Evolutionary conservation across 2,329 filamentous ascomycete species (phyloP), one percentile per base, ranked within the genome.

Genomic region (Claviceps sp.): DNA sequence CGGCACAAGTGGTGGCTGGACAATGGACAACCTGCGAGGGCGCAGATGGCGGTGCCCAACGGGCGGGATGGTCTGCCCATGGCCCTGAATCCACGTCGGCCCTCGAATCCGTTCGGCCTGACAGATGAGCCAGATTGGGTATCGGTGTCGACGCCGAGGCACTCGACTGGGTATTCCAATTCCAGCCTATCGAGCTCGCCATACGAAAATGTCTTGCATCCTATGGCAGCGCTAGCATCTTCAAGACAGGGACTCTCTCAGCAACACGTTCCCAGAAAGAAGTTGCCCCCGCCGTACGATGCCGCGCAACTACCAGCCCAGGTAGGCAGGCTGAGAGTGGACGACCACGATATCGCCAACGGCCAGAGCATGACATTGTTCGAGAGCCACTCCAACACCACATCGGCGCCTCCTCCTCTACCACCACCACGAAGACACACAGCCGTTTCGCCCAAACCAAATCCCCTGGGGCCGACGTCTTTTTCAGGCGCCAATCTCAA

Each of bases 41-140:
- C 89, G 5, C 76, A 77, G 16, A 71, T 94, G 40, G 73, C 76
- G 54, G 80, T 87, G 8, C 86, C 89, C 1, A 71, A 66, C 42
- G 65, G 69, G 7, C 63, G 68, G 48, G 70, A 71, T 48, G 69
- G 74, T 3, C 74, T 76, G 41, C 73, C 77, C 11, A 75, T 81
- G 59, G 70, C 81, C 2, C 76, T 87, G 22, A 96, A 95, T 64
- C 80, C 84, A 1, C 76, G 80, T 37, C 80, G 87, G 47, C 80
- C 81, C 13, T 80, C 85, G 1, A 97, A 97, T 61, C 93, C 93
- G 0, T 97, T 94, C 65, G 77, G 76, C 1, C 73, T 77, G 0
- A 82, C 78, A 1, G 76, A 84, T 37, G 87, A 95, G 65, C 80
- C 84, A 10, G 90, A 96, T 61, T 97, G 93, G 93, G 81, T 95